These are phyloP conservation scores for Stephanodiscus triporus DNA, from an alignment of 108 stramenopile species.

Conservation along the genomic window DNA sequence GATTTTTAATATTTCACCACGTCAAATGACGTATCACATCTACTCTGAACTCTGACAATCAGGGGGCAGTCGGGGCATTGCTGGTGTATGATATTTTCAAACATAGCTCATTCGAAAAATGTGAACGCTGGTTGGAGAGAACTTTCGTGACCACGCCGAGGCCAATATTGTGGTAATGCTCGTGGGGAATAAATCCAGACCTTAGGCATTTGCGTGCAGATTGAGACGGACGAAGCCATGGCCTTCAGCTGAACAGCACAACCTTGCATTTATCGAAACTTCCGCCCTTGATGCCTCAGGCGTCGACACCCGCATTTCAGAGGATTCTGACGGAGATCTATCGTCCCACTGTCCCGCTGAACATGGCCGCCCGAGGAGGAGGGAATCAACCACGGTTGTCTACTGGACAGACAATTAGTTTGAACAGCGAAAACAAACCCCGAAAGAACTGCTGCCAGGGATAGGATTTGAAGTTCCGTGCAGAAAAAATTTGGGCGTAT, in stretches of 20 bases:
- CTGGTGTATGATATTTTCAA: constrained; percentile 99
- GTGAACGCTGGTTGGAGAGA: constrained; percentile 99
- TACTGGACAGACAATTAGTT: constrained; percentile 79
- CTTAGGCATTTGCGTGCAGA: constrained; percentile 94
- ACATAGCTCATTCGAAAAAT: constrained; percentile 98
- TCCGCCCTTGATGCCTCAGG: constrained; percentile 95
- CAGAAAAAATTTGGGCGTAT: background rate
- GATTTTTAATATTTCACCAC: background rate
- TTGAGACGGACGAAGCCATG: constrained; percentile 98
- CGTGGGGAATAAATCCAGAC: constrained; percentile 98
- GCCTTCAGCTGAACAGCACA: constrained; percentile 97
- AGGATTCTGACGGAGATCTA: constrained; percentile 96
- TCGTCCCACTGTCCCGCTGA: constrained; percentile 79
- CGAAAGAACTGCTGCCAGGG: constrained; percentile 48
- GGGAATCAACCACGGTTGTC: constrained; percentile 72
- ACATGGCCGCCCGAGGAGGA: constrained; percentile 84
- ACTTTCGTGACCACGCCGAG: constrained; percentile 98
- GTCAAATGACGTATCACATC: constrained; percentile 1
- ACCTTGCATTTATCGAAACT: constrained; percentile 99
- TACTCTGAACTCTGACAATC: constrained; percentile 16
- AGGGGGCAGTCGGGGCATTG: constrained; percentile 87
- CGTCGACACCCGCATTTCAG: constrained; percentile 96
- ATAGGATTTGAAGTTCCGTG: constrained; percentile 6
- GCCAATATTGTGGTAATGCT: constrained; percentile 99
- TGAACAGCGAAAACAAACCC: constrained; percentile 52